Evolutionary conservation across 2,329 filamentous ascomycete genomes (phyloP).

Genomic region (Acarospora socialis): DNA sequence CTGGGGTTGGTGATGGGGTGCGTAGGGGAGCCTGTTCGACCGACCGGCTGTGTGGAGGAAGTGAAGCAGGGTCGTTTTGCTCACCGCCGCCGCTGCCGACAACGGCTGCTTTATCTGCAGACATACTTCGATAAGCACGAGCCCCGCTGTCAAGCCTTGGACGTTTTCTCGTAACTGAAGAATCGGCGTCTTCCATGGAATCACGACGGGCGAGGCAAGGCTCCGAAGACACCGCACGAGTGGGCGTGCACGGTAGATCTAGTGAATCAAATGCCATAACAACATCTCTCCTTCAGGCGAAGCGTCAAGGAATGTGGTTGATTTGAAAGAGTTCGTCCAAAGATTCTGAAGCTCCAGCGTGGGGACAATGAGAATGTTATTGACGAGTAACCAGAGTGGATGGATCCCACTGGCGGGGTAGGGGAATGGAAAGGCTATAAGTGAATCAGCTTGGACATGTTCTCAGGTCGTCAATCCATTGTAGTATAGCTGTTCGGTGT

Average conservation of each 20-base stretch:
- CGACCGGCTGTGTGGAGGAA: not conserved
- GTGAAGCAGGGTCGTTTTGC: not conserved
- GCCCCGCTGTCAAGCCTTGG: conserved; percentile 33
- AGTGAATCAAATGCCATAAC: conserved; percentile 15
- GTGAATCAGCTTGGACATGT: no score
- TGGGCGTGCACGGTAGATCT: conserved; percentile 8
- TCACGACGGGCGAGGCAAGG: conserved; percentile 12
- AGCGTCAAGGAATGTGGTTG: no score
- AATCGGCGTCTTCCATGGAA: conserved; percentile 16
- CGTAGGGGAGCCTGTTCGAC: not conserved
- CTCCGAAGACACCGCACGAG: conserved; percentile 13
- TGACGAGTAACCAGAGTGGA: no score
- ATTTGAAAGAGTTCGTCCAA: no score
- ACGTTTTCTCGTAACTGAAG: conserved; percentile 25
- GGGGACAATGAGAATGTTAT: no score
- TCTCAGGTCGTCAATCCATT: no score
- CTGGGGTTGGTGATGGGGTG: conserved; percentile 12
- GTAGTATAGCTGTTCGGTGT: no score
- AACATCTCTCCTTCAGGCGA: no score
- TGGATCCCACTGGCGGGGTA: no score
- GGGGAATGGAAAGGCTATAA: no score
- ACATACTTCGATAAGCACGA: conserved; percentile 14
- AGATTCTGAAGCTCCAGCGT: no score
- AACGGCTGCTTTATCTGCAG: not conserved
- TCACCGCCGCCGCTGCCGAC: not conserved